Base-by-base conservation (phyloP, 306 rosid species). In the Medicago arabica region DNA sequence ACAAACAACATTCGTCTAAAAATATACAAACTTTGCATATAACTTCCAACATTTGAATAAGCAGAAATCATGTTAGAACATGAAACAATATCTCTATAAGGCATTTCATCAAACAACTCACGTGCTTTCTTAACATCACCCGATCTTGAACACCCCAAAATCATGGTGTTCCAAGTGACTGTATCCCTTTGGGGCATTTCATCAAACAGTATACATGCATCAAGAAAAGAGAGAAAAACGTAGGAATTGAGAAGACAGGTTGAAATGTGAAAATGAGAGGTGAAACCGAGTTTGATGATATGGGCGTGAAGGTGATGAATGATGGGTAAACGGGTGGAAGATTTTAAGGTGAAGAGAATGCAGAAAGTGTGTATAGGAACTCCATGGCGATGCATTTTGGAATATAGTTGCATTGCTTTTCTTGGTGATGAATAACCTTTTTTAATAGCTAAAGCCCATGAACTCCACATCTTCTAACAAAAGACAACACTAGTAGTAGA, bases 111-210 rank as follows among this genome's bases (percentile, higher is more conserved):
- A 15, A 88, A 91, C 9, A 85, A 47, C 7, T 47, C 47, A 11
- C 75, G 82, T 6, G 89, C 89, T 31, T 10, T 72, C 34, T 60
- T 72, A 14, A 88, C 46, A 51, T 88, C 84, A 39, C 87, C 87
- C 0, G 44, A 36, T 53, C 84, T 89, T 14, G 78, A 91, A 74
- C 78, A 79, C 46, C 95, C 91, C 0, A 74, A 7, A 55, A 88
- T 76, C 95, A 91, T 89, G 0, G 90, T 83, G 59, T 89, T 89
- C 92, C 91, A 89, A 2, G 89, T 75, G 67, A 89, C 87, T 0
- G 72, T 69, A 43, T 75, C 85, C 78, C 15, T 85, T 1, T 75
- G 79, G 1, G 92, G 91, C 81, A 89, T 88, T 89, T 88, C 89
- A 8, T 89, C 91, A 67, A 91, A 87, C 88, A 91, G 6, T 9